Evolutionary conservation across 2,329 filamentous ascomycete genomes (phyloP).

Genomic region (Colletotrichum karsti): DNA sequence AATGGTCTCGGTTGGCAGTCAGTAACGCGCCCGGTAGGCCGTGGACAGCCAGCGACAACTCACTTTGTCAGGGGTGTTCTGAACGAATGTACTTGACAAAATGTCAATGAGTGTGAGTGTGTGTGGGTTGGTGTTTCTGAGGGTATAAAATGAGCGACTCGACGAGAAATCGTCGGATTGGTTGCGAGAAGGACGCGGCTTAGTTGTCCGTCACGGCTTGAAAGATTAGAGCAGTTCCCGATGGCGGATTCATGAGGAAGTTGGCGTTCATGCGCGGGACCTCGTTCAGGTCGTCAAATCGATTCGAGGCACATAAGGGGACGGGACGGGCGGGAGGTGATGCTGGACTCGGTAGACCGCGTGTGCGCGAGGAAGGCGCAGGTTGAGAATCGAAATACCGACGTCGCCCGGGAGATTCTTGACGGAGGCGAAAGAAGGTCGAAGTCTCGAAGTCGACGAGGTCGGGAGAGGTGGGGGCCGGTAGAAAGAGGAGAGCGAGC

Average conservation of each 20-base stretch:
- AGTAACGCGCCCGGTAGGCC: constrained; percentile 5
- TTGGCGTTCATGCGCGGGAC: constrained; percentile 23
- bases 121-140: constrained; percentile 30
- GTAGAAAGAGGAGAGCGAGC: constrained; percentile 22
- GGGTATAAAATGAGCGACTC: constrained; percentile 30
- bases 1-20: constrained; percentile 6
- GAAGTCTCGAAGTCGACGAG: constrained; percentile 15
- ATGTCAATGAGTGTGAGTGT: constrained; percentile 60
- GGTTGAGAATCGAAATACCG: constrained; percentile 27
- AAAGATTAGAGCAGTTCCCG: constrained; percentile 2
- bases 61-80: constrained; percentile 52
- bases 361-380: constrained; percentile 4
- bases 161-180: constrained; percentile 30
- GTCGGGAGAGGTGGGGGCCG: constrained; percentile 22
- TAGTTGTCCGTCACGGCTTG: constrained; percentile 23
- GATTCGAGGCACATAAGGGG: constrained; percentile 13
- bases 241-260: constrained; percentile 27
- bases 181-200: constrained; percentile 7
- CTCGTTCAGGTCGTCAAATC: constrained; percentile 19
- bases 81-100: constrained; percentile 70
- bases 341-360: background rate
- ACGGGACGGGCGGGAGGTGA: no score
- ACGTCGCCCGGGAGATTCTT: constrained; percentile 30
- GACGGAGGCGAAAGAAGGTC: constrained; percentile 30
- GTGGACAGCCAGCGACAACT: constrained; percentile 25